These are phyloP conservation scores for Purpureocillium takamizusanense DNA, from an alignment of 2,329 filamentous ascomycete genomes.

Conservation along the genomic window DNA sequence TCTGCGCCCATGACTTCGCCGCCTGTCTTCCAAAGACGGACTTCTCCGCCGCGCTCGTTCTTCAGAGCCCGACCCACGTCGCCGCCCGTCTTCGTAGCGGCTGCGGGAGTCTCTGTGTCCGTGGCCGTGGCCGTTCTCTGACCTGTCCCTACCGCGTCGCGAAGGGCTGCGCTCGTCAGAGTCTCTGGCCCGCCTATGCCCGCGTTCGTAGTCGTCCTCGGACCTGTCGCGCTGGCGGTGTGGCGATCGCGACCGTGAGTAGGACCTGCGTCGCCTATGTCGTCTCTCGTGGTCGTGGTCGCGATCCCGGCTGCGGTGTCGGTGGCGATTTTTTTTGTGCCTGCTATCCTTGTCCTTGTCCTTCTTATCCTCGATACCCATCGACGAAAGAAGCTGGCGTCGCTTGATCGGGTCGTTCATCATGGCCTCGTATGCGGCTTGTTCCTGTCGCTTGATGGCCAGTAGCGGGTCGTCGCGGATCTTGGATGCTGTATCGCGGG, in stretches of 20 bases:
- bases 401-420: slow-evolving; percentile 68
- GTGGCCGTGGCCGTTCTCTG: slow-evolving; percentile 9
- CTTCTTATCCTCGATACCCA: slow-evolving; percentile 43
- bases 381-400: slow-evolving; percentile 55
- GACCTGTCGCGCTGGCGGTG: slow-evolving; percentile 17
- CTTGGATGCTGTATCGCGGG: slow-evolving; percentile 75
- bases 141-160: slow-evolving; percentile 9
- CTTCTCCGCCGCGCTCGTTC: no score
- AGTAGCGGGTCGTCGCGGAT: slow-evolving; percentile 85
- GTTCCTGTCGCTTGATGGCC: slow-evolving; percentile 88
- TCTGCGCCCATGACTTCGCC: not conserved
- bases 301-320: slow-evolving; percentile 1
- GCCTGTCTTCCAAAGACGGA: not conserved
- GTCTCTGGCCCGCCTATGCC: slow-evolving; percentile 13
- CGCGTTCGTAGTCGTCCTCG: slow-evolving; percentile 7
- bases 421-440: slow-evolving; percentile 69
- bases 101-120: slow-evolving; percentile 5
- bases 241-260: slow-evolving; percentile 32
- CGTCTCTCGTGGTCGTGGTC: slow-evolving; percentile 1
- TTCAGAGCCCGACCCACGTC: no score
- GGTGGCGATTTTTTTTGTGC: slow-evolving; percentile 31
- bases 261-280: slow-evolving; percentile 21
- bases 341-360: slow-evolving; percentile 24
- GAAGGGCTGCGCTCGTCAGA: slow-evolving; percentile 14
- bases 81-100: slow-evolving; percentile 20